Evolutionary conservation across 169 alveolate species (phyloP), one percentile per base, ranked within the genome.

Genomic region (Plasmodium vinckei): DNA sequence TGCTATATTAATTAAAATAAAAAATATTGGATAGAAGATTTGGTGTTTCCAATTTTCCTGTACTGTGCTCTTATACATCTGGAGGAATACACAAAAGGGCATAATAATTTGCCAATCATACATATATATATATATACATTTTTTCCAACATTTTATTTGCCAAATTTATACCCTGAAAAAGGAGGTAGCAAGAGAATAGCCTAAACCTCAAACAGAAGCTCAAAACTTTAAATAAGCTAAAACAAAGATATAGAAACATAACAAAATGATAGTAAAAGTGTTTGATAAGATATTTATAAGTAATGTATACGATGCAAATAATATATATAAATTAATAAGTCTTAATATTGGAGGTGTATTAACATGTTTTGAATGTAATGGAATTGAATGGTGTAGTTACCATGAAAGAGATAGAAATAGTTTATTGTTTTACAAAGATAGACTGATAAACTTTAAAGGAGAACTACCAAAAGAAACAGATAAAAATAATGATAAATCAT

Each of bases 321-420:
- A 79, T 17, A 47, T 79, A 10, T 79, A 79, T 33, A 47, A 53
- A 10, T 39, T 79, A 23, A 65, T 79, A 7, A 79, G 65, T n/a
- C 49, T 79, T 25, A 79, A 79, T 64, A 79, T 79, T 3, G 89
- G 89, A 25, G 89, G 84, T 13, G 89, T 79, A 7, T 19, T 79
- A 33, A 79, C 89, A 10, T 79, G 89, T 42, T 79, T 79, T 25
- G 63, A 51, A 0, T 79, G 82, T 71, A 79, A 27, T 27, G 56
- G 82, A 27, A 79, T 79, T 49, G 79, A 67, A 44, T 79, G 89
- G 89, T 79, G 89, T 39, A 9, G 1, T 0, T 1, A 79, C 60
- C 49, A 63, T 6, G 15, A 51, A 15, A 23, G 44, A 9, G 56
- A 79, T 44, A 63, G 53, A n/a, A 39, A n/a, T n/a, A 10, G 59